Evolutionary conservation across 768 basidiomycete species (phyloP).

Genomic region (Agaricus subrufescens): DNA sequence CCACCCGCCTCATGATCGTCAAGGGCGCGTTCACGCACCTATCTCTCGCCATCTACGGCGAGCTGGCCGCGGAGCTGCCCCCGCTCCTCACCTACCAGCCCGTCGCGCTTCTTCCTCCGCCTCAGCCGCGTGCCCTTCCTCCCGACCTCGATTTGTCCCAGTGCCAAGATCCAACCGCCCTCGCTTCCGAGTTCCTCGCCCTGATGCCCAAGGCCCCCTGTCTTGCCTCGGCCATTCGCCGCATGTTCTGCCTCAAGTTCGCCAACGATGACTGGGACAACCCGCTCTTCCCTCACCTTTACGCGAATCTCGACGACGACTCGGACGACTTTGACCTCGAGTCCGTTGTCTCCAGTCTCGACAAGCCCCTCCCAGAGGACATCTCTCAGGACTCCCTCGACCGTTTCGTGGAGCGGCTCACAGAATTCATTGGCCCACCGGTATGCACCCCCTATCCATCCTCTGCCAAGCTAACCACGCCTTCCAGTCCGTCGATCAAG

Average conservation of each 20-base stretch:
- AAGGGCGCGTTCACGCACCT: slow-evolving; percentile 67
- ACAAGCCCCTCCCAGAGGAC: slow-evolving; percentile 58
- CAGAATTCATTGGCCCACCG: slow-evolving; percentile 51
- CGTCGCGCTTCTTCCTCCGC: slow-evolving; percentile 25
- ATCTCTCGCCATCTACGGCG: slow-evolving; percentile 61
- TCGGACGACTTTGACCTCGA: slow-evolving; percentile 53
- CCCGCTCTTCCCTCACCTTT: slow-evolving; percentile 66
- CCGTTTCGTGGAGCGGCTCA: slow-evolving; percentile 52
- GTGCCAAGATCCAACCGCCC: slow-evolving; percentile 49
- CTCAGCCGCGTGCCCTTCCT: slow-evolving; percentile 37
- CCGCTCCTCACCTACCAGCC: slow-evolving; percentile 38
- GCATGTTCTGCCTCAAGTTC: slow-evolving; percentile 80
- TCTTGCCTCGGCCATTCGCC: slow-evolving; percentile 57
- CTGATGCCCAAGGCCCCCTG: slow-evolving; percentile 61
- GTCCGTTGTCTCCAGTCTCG: slow-evolving; percentile 45
- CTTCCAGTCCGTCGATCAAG: slow-evolving; percentile 45
- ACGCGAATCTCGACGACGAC: slow-evolving; percentile 54
- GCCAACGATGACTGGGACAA: slow-evolving; percentile 77
- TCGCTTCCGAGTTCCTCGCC: slow-evolving; percentile 58
- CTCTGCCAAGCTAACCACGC: background rate
- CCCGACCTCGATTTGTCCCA: slow-evolving; percentile 57
- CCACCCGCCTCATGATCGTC: slow-evolving; percentile 76
- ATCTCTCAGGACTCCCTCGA: slow-evolving; percentile 43
- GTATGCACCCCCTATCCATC: slow-evolving; percentile 29
- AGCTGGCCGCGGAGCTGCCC: slow-evolving; percentile 44